Conservation (phyloP, 805 yeast genomes). For the Saturnispora gosingensis region DNA sequence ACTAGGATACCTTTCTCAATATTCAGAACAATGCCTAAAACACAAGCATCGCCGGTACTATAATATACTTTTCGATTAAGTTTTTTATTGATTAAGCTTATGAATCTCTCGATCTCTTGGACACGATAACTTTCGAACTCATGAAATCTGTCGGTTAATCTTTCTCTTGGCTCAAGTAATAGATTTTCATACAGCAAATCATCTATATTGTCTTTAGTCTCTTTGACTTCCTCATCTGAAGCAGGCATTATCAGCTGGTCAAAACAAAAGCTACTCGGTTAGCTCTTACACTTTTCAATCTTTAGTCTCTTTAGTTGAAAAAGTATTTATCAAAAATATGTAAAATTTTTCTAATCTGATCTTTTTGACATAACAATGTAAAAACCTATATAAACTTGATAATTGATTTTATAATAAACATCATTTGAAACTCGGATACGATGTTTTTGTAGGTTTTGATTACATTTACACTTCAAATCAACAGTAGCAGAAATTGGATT, state of each 20-base stretch:
- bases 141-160: not conserved
- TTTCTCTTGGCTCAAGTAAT: not conserved
- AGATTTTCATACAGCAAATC: not conserved
- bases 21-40: constrained; percentile 11
- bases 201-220: not conserved
- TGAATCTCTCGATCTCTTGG: not conserved
- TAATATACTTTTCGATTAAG: constrained; percentile 7
- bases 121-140: not conserved
- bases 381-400: too few relatives aligned
- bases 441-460: too few relatives aligned
- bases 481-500: too few relatives aligned
- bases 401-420: too few relatives aligned
- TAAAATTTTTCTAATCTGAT: not conserved
- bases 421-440: too few relatives aligned
- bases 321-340: not conserved
- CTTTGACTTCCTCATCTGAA: not conserved
- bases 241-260: not conserved
- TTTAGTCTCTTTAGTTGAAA: not conserved
- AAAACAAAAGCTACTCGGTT: not conserved
- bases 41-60: not conserved
- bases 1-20: constrained; percentile 10
- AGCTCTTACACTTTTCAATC: not conserved
- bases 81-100: not conserved
- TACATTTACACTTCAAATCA: too few relatives aligned
- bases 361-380: not conserved